Evolutionary conservation across 2,329 filamentous ascomycete species (phyloP), one percentile per base, ranked within the genome.

Genomic region (Chaetomium sp.): DNA sequence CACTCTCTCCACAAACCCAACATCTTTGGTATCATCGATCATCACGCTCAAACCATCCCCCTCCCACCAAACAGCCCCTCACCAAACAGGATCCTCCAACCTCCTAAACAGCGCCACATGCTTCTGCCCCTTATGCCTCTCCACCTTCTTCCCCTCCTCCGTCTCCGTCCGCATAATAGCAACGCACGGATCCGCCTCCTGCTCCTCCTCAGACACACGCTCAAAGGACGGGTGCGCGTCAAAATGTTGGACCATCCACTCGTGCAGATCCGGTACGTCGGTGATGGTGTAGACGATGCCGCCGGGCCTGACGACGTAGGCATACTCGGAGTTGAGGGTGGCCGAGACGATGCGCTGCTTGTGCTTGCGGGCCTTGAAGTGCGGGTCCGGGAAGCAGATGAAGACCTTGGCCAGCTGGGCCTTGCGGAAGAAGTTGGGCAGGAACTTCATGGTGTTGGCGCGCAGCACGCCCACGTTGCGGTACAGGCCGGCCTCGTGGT

Each of bases 381-480:
- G 95, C 65, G 95, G 95, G 74, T 99, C 95, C 0, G 95, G 95
- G 75, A 99, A 99, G 81, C 95, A 99, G 72, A 99, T 91, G 77
- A 99, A 99, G 74, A 98, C 91, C 75, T 96, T 96, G 68, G 84
- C 86, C 16, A 99, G 86, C 75, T 97, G 93, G 16, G 80, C 82
- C 73, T 89, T 90, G 62, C 79, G 81, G 82, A 99, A 98, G 82
- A 97, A 97, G 75, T 99, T 98, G 67, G 96, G 94, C n/a, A 99
- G 82, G 78, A 98, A 99, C 77, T 99, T 99, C 95, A 99, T 99
- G 5, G 92, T 92, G 80, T 99, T 99, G 70, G 92, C 91, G 67
- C 95, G 89, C 56, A 99, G 82, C 74, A 92, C 96, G 38, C 90
- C 88, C 61, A 94, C 89, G 76, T 99, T 99, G 74, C 96, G 90